Conservation (phyloP, 1,284 basidiomycete species). For the Mycena sp. region DNA sequence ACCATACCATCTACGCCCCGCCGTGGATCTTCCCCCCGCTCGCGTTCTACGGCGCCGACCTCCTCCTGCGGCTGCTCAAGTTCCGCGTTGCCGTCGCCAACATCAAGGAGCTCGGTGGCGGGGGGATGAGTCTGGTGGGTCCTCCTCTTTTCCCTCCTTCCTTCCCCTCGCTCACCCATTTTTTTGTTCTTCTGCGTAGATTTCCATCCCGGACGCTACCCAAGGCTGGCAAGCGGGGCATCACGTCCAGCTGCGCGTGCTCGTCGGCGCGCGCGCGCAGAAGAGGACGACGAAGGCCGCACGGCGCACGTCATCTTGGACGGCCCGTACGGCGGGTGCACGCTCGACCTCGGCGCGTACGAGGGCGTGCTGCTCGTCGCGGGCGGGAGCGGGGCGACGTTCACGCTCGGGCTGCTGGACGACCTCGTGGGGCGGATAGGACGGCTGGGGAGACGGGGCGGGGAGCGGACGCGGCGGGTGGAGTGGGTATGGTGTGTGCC, state of each 20-base stretch:
- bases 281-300: constrained; percentile 40
- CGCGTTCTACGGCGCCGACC: constrained; percentile 81
- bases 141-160: neutral
- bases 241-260: constrained; percentile 63
- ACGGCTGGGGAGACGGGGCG: constrained; percentile 42
- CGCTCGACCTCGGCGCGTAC: constrained; percentile 61
- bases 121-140: constrained; percentile 16
- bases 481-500: constrained; percentile 74
- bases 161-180: constrained; percentile 49
- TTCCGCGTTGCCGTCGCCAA: constrained; percentile 45
- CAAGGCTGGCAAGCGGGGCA: constrained; percentile 68
- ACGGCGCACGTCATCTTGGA: constrained; percentile 59
- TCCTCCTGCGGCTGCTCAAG: constrained; percentile 71
- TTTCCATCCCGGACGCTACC: constrained; percentile 63
- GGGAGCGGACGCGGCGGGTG: constrained; percentile 57
- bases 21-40: constrained; percentile 86
- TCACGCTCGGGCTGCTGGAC: constrained; percentile 71
- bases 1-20: constrained; percentile 79
- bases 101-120: constrained; percentile 10
- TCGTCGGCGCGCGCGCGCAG: constrained; percentile 54
- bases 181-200: constrained; percentile 58
- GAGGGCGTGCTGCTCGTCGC: constrained; percentile 73
- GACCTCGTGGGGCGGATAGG: constrained; percentile 68
- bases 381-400: constrained; percentile 74
- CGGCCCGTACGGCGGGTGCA: constrained; percentile 73